Base-by-base conservation (phyloP, 1,284 basidiomycete genomes). In the Cryptococcus sp. region DNA sequence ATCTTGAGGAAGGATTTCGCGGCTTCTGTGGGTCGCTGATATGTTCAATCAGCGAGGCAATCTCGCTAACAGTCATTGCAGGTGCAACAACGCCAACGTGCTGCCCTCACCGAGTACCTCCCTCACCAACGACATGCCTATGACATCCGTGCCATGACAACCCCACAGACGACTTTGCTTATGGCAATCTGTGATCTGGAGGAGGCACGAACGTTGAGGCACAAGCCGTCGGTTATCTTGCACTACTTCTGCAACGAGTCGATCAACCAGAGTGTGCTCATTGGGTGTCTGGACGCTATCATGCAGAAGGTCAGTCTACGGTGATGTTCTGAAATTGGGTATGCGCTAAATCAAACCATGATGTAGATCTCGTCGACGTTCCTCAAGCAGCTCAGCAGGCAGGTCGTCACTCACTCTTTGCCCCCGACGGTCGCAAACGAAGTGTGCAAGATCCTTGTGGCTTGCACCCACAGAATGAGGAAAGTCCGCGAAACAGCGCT, bases 221-320 rank as follows among this genome's bases (percentile, higher is more conserved):
- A 91, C 11, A 79, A 86, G 9, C 87, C 92, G 0, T 91, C 92
- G 0, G 89, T 88, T 12, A 78, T 97, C 21, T 84, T 91, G 33
- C 83, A 85, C 47, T 98, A 96, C 78, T 97, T 98, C 72, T 83
- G 85, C 66, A 97, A 98, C 71, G 85, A 87, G 55, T 88, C 87
- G 54, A 78, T 98, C 61, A 95, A 94, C 74, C 82, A 80, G 50
- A 86, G 87, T 63, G 74, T 78, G 1, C 81, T 82, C 3, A 77
- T 95, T 12, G 84, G 82, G 50, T 80, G 82, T 5, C 88, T 98
- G 83, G 87, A 90, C 52, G 84, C 87, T 9, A 84, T 98, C 47
- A 88, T 89, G 1, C 88, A 93, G 65, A 92, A 88, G 81, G 91
- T 90, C 50, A 51, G 70, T 44, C 16, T 49, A 4, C 23, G 13